A percentile compares a stretch with the other conserved stretches of the same genome.
phyloP scores from a whole-genome alignment of 129 eudicot genomes.

The Logfia minima region DNA sequence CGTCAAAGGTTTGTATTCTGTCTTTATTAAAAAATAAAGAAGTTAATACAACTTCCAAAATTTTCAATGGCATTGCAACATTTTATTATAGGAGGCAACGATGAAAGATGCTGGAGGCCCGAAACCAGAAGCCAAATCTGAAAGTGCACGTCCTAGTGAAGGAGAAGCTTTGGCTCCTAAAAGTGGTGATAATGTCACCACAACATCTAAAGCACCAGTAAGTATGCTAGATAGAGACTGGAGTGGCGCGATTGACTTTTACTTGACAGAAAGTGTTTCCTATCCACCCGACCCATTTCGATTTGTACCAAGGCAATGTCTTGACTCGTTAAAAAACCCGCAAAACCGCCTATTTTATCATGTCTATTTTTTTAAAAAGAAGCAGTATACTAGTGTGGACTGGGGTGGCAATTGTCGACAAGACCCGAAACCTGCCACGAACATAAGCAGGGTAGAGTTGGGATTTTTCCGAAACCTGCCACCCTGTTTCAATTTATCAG shows the following conservation, averaged over 20 bases:
- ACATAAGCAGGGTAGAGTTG: too few species aligned
- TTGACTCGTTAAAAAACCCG: too few species aligned
- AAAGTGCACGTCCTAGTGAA: conserved; percentile 38
- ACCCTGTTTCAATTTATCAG: too few species aligned
- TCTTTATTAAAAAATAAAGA: not conserved
- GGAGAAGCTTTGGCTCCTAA: conserved; percentile 42
- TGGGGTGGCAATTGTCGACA: too few species aligned
- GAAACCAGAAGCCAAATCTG: conserved; percentile 57
- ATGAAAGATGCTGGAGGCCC: conserved; percentile 34
- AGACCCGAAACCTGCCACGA: too few species aligned
- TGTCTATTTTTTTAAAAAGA: not conserved
- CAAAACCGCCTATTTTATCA: too few species aligned
- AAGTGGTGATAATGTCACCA: conserved; percentile 37
- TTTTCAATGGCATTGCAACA: not conserved
- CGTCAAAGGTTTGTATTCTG: conserved; percentile 55
- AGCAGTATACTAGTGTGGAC: not conserved
- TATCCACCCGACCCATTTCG: not conserved
- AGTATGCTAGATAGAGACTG: conserved; percentile 23
- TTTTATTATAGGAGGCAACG: conserved; percentile 34
- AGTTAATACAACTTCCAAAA: too few species aligned
- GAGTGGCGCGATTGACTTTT: not conserved
- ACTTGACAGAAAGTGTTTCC: not conserved
- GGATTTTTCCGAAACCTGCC: too few species aligned
- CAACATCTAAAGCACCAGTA: conserved; percentile 66
- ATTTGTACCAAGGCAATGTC: not conserved